phyloP scores from a whole-genome alignment of 2,329 filamentous ascomycete species.

The Allantophomopsis lycopodina region DNA sequence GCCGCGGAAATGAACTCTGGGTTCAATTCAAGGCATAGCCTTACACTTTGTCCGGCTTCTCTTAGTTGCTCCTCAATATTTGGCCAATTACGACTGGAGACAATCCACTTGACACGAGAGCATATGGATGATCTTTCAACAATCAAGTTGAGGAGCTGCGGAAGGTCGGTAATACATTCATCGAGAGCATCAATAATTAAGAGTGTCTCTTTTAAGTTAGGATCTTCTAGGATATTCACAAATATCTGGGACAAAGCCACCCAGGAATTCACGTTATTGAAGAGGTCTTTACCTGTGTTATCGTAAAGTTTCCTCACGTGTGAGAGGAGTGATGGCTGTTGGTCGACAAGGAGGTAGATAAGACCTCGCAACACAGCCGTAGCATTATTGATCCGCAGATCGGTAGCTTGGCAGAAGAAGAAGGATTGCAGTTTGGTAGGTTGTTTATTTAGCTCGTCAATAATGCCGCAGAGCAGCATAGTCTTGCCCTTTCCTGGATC shows the following conservation, averaged over 20 bases:
- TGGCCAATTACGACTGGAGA: constrained; percentile 27
- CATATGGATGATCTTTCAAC: constrained; percentile 7
- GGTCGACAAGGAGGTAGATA: constrained; percentile 21
- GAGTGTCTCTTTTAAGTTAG: constrained; percentile 12
- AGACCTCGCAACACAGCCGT: constrained; percentile 26
- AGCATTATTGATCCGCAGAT: constrained; percentile 21
- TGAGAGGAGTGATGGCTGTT: constrained; percentile 19
- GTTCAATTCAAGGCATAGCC: constrained; percentile 24
- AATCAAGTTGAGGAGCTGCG: constrained; percentile 23
- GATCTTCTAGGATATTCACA: constrained; percentile 22
- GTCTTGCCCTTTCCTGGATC: constrained; percentile 23
- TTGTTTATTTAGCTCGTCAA: constrained; percentile 13
- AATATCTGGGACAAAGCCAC: constrained; percentile 23
- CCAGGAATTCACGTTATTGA: constrained; percentile 25
- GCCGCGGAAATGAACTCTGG: constrained; percentile 17
- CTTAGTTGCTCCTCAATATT: constrained; percentile 21
- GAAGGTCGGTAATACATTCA: constrained; percentile 21
- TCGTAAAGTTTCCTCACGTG: constrained; percentile 23
- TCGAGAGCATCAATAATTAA: constrained; percentile 33
- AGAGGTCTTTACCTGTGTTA: constrained; percentile 18
- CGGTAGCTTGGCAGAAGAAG: constrained; percentile 27
- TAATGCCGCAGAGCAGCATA: constrained; percentile 17
- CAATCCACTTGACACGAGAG: constrained; percentile 24
- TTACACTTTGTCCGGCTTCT: constrained; percentile 8
- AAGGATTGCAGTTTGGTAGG: constrained; percentile 9